Evolutionary conservation across 495 filamentous ascomycete species (phyloP).

Genomic region (Trichocladium antarcticum): DNA sequence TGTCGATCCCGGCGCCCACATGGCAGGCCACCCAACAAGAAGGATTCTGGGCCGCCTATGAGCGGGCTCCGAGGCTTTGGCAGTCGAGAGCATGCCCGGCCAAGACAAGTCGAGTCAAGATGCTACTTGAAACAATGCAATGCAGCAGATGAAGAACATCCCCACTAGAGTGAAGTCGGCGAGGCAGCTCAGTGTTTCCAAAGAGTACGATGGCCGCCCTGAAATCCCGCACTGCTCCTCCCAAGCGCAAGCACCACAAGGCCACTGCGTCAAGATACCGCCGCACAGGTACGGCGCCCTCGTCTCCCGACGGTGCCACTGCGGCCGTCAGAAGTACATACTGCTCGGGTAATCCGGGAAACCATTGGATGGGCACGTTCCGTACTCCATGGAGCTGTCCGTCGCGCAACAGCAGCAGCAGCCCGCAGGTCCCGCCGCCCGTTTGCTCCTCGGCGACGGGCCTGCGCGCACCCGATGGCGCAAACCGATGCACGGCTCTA

Average conservation of each 20-base stretch:
- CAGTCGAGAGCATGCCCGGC: neutral
- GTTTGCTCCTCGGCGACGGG: neutral
- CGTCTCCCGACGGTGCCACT: conserved; percentile 10
- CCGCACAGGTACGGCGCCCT: too few relatives aligned
- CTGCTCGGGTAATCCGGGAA: conserved; percentile 7
- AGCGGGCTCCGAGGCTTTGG: neutral
- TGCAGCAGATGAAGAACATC: too few relatives aligned
- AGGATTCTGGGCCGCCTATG: neutral
- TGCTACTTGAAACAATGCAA: too few relatives aligned
- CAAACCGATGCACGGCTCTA: neutral
- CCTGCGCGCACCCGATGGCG: conserved; percentile 1
- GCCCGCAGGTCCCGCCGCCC: neutral
- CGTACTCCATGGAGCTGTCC: too few relatives aligned
- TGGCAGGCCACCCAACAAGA: conserved; percentile 1
- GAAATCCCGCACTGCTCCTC: too few relatives aligned
- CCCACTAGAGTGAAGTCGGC: too few relatives aligned
- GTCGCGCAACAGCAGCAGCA: neutral
- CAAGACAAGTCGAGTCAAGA: too few relatives aligned
- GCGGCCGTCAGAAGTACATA: neutral
- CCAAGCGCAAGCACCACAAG: too few relatives aligned
- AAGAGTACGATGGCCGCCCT: too few relatives aligned
- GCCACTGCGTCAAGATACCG: too few relatives aligned
- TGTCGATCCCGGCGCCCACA: conserved; percentile 10
- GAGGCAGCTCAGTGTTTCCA: too few relatives aligned
- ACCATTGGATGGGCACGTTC: too few relatives aligned